These are phyloP conservation scores for Danielozyma ontarioensis DNA, from an alignment of 805 yeast genomes.

Conservation along the genomic window DNA sequence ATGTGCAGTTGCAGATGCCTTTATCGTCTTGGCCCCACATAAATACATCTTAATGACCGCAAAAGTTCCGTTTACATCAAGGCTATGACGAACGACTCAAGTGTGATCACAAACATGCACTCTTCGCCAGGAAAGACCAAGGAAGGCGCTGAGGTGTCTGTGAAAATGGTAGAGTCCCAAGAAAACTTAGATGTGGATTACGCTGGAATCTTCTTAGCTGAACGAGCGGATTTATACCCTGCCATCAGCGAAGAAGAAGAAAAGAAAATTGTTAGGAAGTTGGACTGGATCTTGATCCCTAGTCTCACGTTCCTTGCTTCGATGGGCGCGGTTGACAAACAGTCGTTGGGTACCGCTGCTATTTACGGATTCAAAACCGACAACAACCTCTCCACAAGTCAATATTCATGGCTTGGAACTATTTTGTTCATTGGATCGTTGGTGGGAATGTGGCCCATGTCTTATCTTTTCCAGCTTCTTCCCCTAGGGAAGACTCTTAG, in stretches of 20 bases:
- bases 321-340: constrained; percentile 17
- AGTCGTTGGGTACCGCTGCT: constrained; percentile 14
- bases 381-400: constrained; percentile 6
- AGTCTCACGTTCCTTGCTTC: constrained; percentile 11
- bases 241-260: constrained; percentile 11
- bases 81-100: too few relatives aligned
- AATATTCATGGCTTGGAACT: constrained; percentile 16
- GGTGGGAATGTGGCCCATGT: constrained; percentile 14
- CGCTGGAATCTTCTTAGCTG: constrained; percentile 9
- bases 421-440: constrained; percentile 13
- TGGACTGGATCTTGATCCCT: constrained; percentile 12
- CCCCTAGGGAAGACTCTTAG: constrained; percentile 21
- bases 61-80: too few relatives aligned
- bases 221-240: constrained; percentile 5
- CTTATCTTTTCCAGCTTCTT: constrained; percentile 11
- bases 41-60: too few relatives aligned
- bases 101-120: too few relatives aligned
- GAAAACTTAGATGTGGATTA: too few relatives aligned
- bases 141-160: too few relatives aligned
- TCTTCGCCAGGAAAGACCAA: too few relatives aligned
- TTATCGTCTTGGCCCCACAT: too few relatives aligned
- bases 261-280: constrained; percentile 6
- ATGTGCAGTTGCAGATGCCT: too few relatives aligned
- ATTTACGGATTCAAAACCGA: constrained; percentile 13
- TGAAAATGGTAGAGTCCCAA: too few relatives aligned